phyloP scores from a whole-genome alignment of 2,329 filamentous ascomycete species.

The Ophiostoma australiae region DNA sequence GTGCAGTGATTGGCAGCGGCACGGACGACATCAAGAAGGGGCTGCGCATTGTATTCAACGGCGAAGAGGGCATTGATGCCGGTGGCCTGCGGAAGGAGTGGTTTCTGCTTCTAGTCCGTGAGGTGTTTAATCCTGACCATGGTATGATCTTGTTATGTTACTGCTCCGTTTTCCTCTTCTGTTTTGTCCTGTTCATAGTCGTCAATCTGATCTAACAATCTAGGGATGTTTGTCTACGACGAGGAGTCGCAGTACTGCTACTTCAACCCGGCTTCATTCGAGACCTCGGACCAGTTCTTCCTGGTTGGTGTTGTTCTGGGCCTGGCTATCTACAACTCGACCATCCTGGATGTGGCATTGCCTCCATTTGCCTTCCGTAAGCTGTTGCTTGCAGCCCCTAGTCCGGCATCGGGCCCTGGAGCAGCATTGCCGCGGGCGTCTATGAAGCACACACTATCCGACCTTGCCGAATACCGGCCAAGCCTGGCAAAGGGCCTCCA shows the following conservation, averaged over 20 bases:
- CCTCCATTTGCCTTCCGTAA: conserved; percentile 89
- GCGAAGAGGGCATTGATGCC: conserved; percentile 87
- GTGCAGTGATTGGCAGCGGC: conserved; percentile 74
- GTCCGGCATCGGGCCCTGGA: conserved; percentile 46
- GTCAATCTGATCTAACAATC: conserved; percentile 14
- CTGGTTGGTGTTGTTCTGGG: conserved; percentile 83
- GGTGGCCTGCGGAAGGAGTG: conserved; percentile 89
- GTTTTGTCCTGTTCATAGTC: too few relatives aligned
- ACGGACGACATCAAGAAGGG: conserved; percentile 88
- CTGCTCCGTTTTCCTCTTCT: too few relatives aligned
- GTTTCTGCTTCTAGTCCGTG: conserved; percentile 82
- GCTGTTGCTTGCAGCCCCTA: conserved; percentile 70
- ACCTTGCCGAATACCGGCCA: conserved; percentile 77
- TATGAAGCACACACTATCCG: conserved; percentile 72
- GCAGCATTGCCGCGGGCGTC: conserved; percentile 54
- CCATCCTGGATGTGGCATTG: conserved; percentile 80
- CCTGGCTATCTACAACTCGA: conserved; percentile 90
- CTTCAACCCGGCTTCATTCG: conserved; percentile 85
- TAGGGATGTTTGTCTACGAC: conserved; percentile 91
- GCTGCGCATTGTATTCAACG: conserved; percentile 75
- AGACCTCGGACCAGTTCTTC: conserved; percentile 88
- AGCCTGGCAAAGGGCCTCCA: conserved; percentile 68
- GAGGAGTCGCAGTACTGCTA: conserved; percentile 88
- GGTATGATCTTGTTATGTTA: conserved; percentile 48
- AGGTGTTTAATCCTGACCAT: conserved; percentile 87